Evolutionary conservation across 1,284 basidiomycete species (phyloP).

Genomic region (Microbotryum intermedium): DNA sequence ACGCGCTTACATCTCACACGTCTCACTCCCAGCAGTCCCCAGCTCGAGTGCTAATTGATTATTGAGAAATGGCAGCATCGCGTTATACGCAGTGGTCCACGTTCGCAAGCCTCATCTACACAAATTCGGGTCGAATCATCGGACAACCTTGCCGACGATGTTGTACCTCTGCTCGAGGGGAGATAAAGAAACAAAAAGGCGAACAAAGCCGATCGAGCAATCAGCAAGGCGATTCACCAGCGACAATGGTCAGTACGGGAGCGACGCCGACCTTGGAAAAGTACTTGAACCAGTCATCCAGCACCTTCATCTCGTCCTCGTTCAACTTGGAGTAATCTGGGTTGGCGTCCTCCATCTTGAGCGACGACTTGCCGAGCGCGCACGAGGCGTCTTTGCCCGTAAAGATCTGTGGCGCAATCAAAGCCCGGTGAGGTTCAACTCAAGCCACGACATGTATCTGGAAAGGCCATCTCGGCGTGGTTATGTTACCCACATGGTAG

Average conservation of each 20-base stretch:
- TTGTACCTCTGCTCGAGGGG: slow-evolving; percentile 56
- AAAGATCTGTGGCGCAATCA: slow-evolving; percentile 39
- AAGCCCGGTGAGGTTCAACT: background rate
- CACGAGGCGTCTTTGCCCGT: slow-evolving; percentile 71
- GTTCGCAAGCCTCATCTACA: too few relatives aligned
- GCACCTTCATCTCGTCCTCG: slow-evolving; percentile 67
- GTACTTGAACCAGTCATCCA: slow-evolving; percentile 81
- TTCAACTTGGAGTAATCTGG: slow-evolving; percentile 73
- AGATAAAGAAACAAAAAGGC: slow-evolving; percentile 1
- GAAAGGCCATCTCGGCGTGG: background rate
- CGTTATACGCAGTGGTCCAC: too few relatives aligned
- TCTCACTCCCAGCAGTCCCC: too few relatives aligned
- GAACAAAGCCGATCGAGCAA: background rate
- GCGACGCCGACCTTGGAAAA: slow-evolving; percentile 49
- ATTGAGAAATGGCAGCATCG: too few relatives aligned
- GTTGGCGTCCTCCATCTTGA: slow-evolving; percentile 79
- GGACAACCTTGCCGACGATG: slow-evolving; percentile 57
- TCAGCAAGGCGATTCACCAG: background rate
- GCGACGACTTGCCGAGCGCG: slow-evolving; percentile 56
- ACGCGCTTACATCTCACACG: too few relatives aligned
- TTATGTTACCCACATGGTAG: slow-evolving; percentile 36
- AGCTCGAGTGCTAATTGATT: too few relatives aligned
- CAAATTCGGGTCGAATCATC: slow-evolving; percentile 1
- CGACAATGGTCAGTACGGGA: too few relatives aligned
- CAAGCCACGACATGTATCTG: background rate